Percentiles rank a stretch among this genome's conserved stretches.
These are phyloP conservation scores for Gilbertella persicaria DNA, from an alignment of 371 early-diverging fungal genomes.

Conservation along the genomic window DNA sequence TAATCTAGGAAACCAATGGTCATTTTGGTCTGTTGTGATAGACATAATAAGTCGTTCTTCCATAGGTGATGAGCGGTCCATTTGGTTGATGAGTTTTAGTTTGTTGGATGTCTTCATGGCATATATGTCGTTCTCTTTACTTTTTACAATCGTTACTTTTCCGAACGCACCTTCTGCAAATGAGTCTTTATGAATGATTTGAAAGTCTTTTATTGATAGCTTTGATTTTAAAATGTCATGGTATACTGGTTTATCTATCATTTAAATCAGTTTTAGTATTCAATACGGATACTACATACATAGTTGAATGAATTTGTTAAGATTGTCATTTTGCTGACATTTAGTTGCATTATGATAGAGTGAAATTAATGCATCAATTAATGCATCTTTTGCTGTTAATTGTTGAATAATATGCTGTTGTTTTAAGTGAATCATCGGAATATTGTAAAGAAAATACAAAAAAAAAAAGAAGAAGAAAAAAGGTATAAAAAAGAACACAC, in stretches of 20 bases:
- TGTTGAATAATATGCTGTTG: conserved; percentile 15
- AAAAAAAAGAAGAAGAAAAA: conserved; percentile 1
- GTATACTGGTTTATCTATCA: conserved; percentile 24
- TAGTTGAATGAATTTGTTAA: conserved; percentile 19
- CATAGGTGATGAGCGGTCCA: conserved; percentile 88
- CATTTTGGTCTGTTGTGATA: conserved; percentile 40
- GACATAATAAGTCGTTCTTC: conserved; percentile 88
- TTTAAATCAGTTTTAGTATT: not conserved
- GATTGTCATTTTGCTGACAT: conserved; percentile 8
- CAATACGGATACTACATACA: not conserved
- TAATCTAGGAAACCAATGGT: conserved; percentile 82
- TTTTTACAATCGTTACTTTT: conserved; percentile 58
- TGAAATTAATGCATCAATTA: conserved; percentile 23
- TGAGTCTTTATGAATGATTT: conserved; percentile 18
- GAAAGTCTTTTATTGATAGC: conserved; percentile 25
- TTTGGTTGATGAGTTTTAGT: conserved; percentile 77
- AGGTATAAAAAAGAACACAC: conserved; percentile 4
- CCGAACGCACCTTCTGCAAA: conserved; percentile 29
- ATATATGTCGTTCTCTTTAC: conserved; percentile 69
- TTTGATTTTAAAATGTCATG: conserved; percentile 12
- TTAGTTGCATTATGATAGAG: conserved; percentile 15
- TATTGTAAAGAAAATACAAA: conserved; percentile 1
- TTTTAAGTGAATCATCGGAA: conserved; percentile 11
- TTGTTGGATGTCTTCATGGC: conserved; percentile 97
- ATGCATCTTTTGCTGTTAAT: conserved; percentile 21